These are phyloP conservation scores for Pharus latifolius DNA, from an alignment of 176 grass and related monocot species.

Conservation along the genomic window DNA sequence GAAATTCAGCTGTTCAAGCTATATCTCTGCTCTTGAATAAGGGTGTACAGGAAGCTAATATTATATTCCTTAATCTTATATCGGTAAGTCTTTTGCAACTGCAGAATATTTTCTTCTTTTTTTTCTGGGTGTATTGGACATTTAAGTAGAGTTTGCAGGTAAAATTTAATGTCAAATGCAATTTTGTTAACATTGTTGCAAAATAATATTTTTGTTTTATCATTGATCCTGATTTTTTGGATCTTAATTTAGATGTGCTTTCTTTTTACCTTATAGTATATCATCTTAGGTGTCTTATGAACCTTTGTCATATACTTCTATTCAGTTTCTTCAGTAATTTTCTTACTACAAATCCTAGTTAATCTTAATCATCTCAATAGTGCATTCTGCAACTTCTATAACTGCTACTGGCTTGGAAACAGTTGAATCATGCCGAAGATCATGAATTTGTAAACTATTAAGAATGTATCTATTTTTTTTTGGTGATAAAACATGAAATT, in stretches of 20 bases:
- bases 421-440: neutral
- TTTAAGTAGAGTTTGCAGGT: too few relatives aligned
- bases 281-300: neutral
- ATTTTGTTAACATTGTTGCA: neutral
- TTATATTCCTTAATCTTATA: conserved; percentile 91
- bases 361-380: neutral
- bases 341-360: neutral
- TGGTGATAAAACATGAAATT: neutral
- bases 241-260: neutral
- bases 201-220: neutral
- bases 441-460: neutral
- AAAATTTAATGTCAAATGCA: too few relatives aligned
- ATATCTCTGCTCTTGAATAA: conserved; percentile 76
- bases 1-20: conserved; percentile 86
- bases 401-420: neutral
- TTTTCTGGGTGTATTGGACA: neutral
- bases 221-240: neutral
- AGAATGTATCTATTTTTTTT: neutral
- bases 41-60: conserved; percentile 84
- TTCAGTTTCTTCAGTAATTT: neutral
- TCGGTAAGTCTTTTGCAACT: conserved; percentile 48
- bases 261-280: neutral
- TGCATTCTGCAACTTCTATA: neutral
- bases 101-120: neutral
- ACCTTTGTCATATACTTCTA: neutral